A percentile compares a stretch with the other conserved stretches of the same genome.
Conservation (phyloP, 495 filamentous ascomycete species). For the Daldinia concentrica region DNA sequence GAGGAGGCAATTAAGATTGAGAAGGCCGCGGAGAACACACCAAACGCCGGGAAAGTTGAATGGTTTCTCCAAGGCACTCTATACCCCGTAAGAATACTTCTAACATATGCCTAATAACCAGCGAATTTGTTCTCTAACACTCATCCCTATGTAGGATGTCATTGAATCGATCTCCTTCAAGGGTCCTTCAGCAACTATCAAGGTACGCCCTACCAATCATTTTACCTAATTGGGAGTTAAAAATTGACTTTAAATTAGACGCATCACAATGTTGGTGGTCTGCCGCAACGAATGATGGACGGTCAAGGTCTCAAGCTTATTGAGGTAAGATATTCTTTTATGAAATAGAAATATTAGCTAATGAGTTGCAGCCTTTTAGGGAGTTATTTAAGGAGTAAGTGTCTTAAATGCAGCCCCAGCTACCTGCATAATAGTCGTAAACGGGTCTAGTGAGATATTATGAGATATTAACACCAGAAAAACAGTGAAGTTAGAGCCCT, state of each 20-base stretch:
- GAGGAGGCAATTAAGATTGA: constrained; percentile 80
- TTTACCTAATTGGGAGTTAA: background rate
- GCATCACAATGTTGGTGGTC: constrained; percentile 86
- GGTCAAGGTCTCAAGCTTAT: constrained; percentile 68
- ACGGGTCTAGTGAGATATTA: background rate
- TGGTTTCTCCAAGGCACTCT: constrained; percentile 88
- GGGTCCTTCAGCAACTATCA: constrained; percentile 83
- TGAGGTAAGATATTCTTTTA: constrained; percentile 61
- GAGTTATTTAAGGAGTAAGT: constrained; percentile 43
- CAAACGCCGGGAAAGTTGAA: constrained; percentile 73
- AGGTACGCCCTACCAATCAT: constrained; percentile 51
- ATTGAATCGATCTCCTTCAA: constrained; percentile 86
- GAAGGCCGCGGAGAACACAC: constrained; percentile 67
- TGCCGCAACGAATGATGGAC: constrained; percentile 64
- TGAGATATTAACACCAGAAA: constrained; percentile 51
- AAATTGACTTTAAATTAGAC: constrained; percentile 41
- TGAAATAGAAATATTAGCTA: background rate
- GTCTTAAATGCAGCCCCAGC: background rate
- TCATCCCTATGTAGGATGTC: constrained; percentile 65
- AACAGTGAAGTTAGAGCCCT: constrained; percentile 87
- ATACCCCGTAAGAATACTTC: constrained; percentile 61
- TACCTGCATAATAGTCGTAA: background rate
- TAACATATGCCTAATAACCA: background rate
- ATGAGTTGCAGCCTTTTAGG: constrained; percentile 11
- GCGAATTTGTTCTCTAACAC: background rate